Evolutionary conservation across 768 basidiomycete species (phyloP), one percentile per base, ranked within the genome.

Genomic region (Pleurotus sapidus): DNA sequence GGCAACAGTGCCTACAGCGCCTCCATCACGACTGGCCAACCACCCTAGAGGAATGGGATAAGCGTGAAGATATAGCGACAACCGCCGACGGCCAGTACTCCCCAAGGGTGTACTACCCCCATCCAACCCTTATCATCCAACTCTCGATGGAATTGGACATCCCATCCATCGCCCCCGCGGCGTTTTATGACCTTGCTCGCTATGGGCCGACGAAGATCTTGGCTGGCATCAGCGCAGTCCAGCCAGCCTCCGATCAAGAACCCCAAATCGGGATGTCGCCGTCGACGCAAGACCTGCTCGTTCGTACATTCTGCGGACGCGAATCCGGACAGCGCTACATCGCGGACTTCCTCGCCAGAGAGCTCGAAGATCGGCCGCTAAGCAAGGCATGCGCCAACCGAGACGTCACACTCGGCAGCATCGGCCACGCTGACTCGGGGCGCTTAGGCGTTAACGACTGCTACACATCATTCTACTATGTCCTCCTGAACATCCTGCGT

Each of bases 131-230:
- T 55, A 77, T 87, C 60, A 84, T 91, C 70, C 77, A 84, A 49
- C 81, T 92, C 57, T 88, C 88, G 1, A 70, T 84, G 20, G 86
- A 89, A 55, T 81, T 91, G 61, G 74, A 76, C 49, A 67, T 89
- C 0, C 72, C 77, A 11, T 70, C 78, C 4, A 67, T 91, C 56
- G 78, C 91, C n/a, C 82, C 86, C 3, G 74, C 87, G 20, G 89
- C 89, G 0, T 81, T 88, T 63, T 91, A 90, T 67, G 89, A 91
- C 60, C 77, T 91, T 47, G 81, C 85, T 2, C 78, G 89, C 43
- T 90, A 90, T 60, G 87, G 82, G 0, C 86, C 88, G 0, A 86
- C 86, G 69, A 83, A 82, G 67, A 88, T 89, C 59, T 71, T 86
- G 63, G 48, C 72, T 0, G 89, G 89, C 2, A 74, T 84, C 0